Base-by-base conservation (phyloP, 2,329 filamentous ascomycete species). In the Hortaea werneckii region DNA sequence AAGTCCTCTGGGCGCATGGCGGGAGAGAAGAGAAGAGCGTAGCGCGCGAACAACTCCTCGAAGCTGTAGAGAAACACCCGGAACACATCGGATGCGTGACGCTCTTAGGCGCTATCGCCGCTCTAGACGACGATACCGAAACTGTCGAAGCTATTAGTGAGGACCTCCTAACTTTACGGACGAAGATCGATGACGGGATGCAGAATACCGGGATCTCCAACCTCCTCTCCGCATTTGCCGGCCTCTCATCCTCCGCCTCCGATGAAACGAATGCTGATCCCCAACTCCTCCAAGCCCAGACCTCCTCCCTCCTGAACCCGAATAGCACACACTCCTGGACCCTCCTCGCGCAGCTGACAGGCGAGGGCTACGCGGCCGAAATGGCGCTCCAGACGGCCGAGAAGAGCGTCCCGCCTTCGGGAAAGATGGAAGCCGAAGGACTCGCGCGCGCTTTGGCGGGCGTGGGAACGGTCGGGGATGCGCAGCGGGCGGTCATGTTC, bases 1-100 rank as follows among this genome's bases (percentile, higher is more conserved):
- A 96, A 65, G 85, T 96, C 0, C 75, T 96, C 0, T 98, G 92
- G 90, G 89, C 89, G 0, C 87, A 87, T 53, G 88, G 86, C 6
- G 80, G 81, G 0, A 78, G 83, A 5, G 75, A 81, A 1, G 85
- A 89, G 45, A 79, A 83, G 40, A 79, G 82, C 42, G 80, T 85
- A 50, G 89, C 90, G 11, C 78, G 87, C 3, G 80, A 85, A 43
- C 78, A 86, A 52, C 74, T 98, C 1, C 90, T 95, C 58, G 81
- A 82, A 10, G 82, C 85, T 32, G 82, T 95, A 9, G 86, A 89
- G 56, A 75, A 72, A 42, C 70, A 84, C 42, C 79, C 86, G 0
- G 77, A 81, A 1, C 88, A 96, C 54, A 77, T 94, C 1, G 83
- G 82, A 51, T 83, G 87, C 0, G 79, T 94, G 1, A 76, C 88